phyloP scores from a whole-genome alignment of 768 basidiomycete genomes.

The Leccinellum rugosiceps region DNA sequence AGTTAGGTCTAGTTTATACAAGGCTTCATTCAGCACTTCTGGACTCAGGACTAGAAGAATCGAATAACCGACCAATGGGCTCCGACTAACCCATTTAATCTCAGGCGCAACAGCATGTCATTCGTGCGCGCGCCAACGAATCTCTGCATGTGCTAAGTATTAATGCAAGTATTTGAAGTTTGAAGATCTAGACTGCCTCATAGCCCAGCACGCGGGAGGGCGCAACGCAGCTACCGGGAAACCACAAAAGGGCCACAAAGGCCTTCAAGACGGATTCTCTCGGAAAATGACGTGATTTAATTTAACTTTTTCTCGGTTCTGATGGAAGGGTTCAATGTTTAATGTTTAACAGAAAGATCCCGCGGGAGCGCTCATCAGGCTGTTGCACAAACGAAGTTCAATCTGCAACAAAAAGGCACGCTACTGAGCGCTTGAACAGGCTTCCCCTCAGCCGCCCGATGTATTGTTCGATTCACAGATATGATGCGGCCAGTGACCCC shows the following conservation, averaged over 20 bases:
- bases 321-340: neutral
- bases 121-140: neutral
- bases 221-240: neutral
- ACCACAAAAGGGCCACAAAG: neutral
- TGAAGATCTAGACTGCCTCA: neutral
- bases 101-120: neutral
- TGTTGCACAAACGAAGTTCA: no score
- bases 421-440: no score
- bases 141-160: neutral
- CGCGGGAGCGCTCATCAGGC: neutral
- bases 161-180: neutral
- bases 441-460: no score
- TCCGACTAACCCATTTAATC: no score
- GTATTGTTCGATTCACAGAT: no score
- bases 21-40: no score
- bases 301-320: neutral
- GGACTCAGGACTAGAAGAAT: no score
- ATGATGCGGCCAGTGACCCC: no score
- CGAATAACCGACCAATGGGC: no score
- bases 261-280: neutral
- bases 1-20: no score
- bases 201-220: neutral
- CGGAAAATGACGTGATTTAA: neutral
- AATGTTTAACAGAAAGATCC: neutral
- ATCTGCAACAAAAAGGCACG: neutral